phyloP scores from a whole-genome alignment of 768 basidiomycete species.

The Tricholoma sp. region DNA sequence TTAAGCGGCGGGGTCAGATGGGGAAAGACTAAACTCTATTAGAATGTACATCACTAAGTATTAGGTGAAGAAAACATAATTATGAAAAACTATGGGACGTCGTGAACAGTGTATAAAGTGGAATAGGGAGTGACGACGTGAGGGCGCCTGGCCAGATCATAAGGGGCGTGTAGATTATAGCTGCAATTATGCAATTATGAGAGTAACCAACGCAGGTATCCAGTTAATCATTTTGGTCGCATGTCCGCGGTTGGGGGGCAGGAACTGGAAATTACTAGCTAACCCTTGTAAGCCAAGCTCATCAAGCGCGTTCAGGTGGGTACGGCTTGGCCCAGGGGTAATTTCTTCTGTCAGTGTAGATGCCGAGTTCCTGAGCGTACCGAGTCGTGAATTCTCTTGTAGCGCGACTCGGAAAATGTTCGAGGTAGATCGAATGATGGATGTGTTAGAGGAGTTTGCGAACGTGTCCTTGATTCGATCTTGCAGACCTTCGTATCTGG shows the following conservation, averaged over 20 bases:
- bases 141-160: neutral
- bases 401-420: constrained; percentile 69
- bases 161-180: constrained; percentile 9
- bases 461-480: constrained; percentile 73
- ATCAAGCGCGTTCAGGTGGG: constrained; percentile 58
- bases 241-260: constrained; percentile 47
- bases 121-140: neutral
- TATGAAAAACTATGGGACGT: neutral
- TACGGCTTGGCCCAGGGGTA: constrained; percentile 41
- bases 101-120: neutral
- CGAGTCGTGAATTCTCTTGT: constrained; percentile 44
- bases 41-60: neutral
- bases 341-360: constrained; percentile 65
- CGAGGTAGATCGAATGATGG: constrained; percentile 68
- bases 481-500: constrained; percentile 71
- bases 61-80: neutral
- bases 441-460: constrained; percentile 64
- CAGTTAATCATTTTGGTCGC: constrained; percentile 68
- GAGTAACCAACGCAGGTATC: constrained; percentile 50
- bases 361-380: constrained; percentile 45
- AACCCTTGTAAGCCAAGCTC: constrained; percentile 72
- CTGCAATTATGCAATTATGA: constrained; percentile 26
- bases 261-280: constrained; percentile 67
- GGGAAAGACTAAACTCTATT: too few species aligned
- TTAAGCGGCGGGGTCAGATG: too few species aligned